Evolutionary conservation across 2,329 filamentous ascomycete species (phyloP).

Genomic region (Podosphaera fusca): DNA sequence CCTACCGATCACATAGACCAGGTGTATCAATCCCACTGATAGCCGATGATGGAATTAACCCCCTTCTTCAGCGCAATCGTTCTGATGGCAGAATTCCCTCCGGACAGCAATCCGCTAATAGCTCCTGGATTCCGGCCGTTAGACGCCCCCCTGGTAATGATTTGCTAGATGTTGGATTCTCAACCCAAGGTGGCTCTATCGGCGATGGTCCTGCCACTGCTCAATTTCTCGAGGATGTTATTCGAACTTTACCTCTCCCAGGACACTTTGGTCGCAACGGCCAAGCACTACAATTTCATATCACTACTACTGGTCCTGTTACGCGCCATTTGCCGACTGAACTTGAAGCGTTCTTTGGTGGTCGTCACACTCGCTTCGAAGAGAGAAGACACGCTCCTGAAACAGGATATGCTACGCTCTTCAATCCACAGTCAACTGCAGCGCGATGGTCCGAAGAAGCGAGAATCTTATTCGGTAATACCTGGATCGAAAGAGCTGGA

Average conservation of each 20-base stretch:
- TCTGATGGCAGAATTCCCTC: constrained; percentile 21
- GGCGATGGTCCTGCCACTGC: constrained; percentile 12
- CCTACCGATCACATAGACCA: constrained; percentile 29
- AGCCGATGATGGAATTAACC: constrained; percentile 66
- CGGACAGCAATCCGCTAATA: constrained; percentile 25
- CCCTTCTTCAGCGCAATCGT: constrained; percentile 46
- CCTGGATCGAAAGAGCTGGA: constrained; percentile 43
- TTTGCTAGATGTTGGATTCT: constrained; percentile 15
- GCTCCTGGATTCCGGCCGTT: constrained; percentile 27
- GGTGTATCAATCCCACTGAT: constrained; percentile 26
- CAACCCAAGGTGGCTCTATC: constrained; percentile 10
- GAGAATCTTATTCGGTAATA: constrained; percentile 56
- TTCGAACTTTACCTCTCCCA: constrained; percentile 15
- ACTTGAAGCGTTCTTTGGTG: constrained; percentile 21
- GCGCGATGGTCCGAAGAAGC: constrained; percentile 78
- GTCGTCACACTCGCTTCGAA: constrained; percentile 10
- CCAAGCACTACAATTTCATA: constrained; percentile 35
- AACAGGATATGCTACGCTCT: constrained; percentile 20
- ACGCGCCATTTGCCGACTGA: constrained; percentile 26
- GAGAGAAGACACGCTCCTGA: constrained; percentile 11
- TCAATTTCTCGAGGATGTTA: constrained; percentile 13
- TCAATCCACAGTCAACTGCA: constrained; percentile 46
- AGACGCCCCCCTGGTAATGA: constrained; percentile 16
- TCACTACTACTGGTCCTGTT: constrained; percentile 25
- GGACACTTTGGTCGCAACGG: constrained; percentile 20